Percentiles rank a stretch among this genome's conserved stretches.
phyloP scores from a whole-genome alignment of 306 rosid species.

The Glycyrrhiza uralensis region DNA sequence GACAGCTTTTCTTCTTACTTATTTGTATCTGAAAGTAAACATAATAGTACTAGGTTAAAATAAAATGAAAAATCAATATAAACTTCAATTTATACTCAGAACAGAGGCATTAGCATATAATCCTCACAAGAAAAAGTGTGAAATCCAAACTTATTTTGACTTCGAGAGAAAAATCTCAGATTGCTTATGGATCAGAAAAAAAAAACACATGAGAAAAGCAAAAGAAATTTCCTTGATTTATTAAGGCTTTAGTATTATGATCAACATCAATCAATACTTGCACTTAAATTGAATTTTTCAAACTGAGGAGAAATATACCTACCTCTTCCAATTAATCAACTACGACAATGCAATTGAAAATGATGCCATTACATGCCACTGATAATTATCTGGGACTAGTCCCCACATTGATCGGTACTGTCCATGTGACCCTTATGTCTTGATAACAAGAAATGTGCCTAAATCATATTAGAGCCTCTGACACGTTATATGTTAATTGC shows the following conservation, averaged over 20 bases:
- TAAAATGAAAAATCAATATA: background rate
- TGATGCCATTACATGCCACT: background rate
- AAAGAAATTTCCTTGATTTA: background rate
- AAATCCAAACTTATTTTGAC: background rate
- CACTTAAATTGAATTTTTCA: slow-evolving; percentile 3
- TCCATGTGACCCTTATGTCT: background rate
- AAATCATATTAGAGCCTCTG: background rate
- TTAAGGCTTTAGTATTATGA: background rate
- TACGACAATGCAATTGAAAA: slow-evolving; percentile 3
- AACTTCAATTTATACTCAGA: background rate
- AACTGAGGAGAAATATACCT: slow-evolving; percentile 29
- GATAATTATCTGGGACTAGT: background rate
- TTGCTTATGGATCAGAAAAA: slow-evolving; percentile 6
- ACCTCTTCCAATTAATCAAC: slow-evolving; percentile 21
- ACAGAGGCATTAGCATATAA: background rate
- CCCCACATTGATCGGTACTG: slow-evolving; percentile 5
- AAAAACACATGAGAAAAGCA: no score
- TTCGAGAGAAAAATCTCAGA: background rate
- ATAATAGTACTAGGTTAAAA: background rate
- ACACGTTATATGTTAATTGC: slow-evolving; percentile 4
- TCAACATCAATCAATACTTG: slow-evolving; percentile 3
- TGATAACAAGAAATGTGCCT: background rate
- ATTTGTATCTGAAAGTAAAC: background rate
- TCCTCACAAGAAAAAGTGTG: background rate
- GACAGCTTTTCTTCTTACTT: background rate